phyloP scores from a whole-genome alignment of 1,284 basidiomycete species.

The Heterobasidion annosum region DNA sequence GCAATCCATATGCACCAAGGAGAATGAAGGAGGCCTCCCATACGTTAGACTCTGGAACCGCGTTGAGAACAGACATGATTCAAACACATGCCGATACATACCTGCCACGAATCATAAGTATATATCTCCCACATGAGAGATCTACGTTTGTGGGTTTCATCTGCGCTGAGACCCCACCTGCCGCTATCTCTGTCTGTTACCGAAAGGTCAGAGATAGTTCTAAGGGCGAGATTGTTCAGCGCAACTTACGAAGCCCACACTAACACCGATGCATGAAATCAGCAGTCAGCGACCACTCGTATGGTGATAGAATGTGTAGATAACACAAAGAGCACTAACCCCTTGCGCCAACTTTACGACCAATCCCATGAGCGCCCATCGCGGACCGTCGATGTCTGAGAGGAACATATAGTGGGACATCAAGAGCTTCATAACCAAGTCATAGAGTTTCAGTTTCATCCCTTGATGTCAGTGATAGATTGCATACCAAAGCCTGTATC shows the following conservation, averaged over 20 bases:
- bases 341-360: slow-evolving; percentile 60
- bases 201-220: not conserved
- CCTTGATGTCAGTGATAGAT: not conserved
- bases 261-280: slow-evolving; percentile 15
- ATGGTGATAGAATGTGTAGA: slow-evolving; percentile 4
- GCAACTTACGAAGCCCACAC: slow-evolving; percentile 56
- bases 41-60: slow-evolving; percentile 55
- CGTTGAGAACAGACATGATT: slow-evolving; percentile 5
- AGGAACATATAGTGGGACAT: slow-evolving; percentile 69
- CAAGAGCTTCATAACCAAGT: slow-evolving; percentile 32
- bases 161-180: slow-evolving; percentile 50
- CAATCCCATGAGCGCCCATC: slow-evolving; percentile 63
- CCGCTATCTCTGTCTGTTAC: slow-evolving; percentile 54
- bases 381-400: slow-evolving; percentile 51
- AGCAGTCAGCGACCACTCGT: slow-evolving; percentile 4
- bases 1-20: slow-evolving; percentile 50
- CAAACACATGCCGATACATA: slow-evolving; percentile 17
- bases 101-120: slow-evolving; percentile 67
- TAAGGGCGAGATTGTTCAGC: too few species aligned
- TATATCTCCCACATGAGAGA: slow-evolving; percentile 57
- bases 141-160: slow-evolving; percentile 52
- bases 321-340: slow-evolving; percentile 31
- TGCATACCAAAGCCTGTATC: slow-evolving; percentile 53
- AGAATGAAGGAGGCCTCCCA: slow-evolving; percentile 58
- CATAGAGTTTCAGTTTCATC: not conserved